Evolutionary conservation across 2,329 filamentous ascomycete genomes (phyloP).

Genomic region (Xylariaceae sp.): DNA sequence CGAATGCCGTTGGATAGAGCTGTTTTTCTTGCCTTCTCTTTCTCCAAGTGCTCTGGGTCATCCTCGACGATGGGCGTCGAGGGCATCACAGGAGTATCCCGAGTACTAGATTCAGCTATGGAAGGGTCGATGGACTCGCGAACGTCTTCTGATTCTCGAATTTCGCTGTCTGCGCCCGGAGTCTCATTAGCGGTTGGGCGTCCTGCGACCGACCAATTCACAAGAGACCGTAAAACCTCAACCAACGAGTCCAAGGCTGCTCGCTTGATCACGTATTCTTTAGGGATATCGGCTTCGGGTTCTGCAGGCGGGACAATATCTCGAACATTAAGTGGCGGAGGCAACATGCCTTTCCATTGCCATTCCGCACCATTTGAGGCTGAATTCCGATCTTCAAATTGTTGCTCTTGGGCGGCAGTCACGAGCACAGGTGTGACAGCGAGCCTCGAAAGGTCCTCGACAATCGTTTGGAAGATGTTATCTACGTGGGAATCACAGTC

Average conservation of each 20-base stretch:
- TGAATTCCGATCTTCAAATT: conserved; percentile 75
- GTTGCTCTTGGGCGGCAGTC: conserved; percentile 74
- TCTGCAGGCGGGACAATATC: conserved; percentile 64
- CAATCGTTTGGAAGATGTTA: conserved; percentile 94
- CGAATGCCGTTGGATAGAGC: conserved; percentile 84
- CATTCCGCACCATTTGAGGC: conserved; percentile 69
- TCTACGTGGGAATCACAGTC: conserved; percentile 94
- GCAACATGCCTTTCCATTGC: conserved; percentile 81
- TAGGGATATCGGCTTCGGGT: conserved; percentile 69
- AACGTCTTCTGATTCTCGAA: conserved; percentile 54
- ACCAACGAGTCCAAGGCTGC: conserved; percentile 85
- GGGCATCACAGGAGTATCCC: conserved; percentile 57
- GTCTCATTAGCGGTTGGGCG: conserved; percentile 59
- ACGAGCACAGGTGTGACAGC: conserved; percentile 76
- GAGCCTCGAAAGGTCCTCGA: conserved; percentile 89
- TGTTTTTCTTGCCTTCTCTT: conserved; percentile 90
- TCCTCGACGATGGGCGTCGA: conserved; percentile 76
- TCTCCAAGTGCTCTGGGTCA: conserved; percentile 91
- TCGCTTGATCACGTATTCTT: conserved; percentile 89
- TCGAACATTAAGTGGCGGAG: conserved; percentile 79
- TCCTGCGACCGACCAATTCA: conserved; percentile 78
- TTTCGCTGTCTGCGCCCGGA: conserved; percentile 45
- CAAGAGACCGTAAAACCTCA: conserved; percentile 81
- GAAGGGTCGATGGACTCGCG: conserved; percentile 77
- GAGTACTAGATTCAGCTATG: conserved; percentile 58